A percentile compares a stretch with the other conserved stretches of the same genome.
Evolutionary conservation across 73 alveolate species (phyloP).

Genomic region (Effrenium voratum): DNA sequence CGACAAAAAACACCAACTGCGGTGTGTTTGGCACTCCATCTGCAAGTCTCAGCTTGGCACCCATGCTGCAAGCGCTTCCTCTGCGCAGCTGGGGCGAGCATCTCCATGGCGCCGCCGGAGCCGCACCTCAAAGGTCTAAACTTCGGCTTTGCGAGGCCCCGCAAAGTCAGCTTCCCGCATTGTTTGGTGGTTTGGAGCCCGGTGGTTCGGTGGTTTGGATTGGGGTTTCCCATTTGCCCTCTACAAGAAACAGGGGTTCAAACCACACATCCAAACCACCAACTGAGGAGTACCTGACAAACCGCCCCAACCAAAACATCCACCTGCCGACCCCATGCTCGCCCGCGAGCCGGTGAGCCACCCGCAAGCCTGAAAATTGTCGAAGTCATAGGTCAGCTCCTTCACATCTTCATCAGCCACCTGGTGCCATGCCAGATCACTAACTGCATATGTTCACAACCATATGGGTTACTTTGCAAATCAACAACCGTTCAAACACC

Average conservation of each 20-base stretch:
- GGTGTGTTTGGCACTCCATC: not conserved
- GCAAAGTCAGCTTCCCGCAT: too few species aligned
- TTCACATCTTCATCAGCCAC: not conserved
- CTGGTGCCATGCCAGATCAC: not conserved
- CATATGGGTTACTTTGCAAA: too few species aligned
- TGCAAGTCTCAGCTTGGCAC: not conserved
- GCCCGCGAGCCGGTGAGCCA: too few species aligned
- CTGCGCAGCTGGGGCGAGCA: constrained; percentile 7
- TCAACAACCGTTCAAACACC: too few species aligned
- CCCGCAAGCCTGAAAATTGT: constrained; percentile 13
- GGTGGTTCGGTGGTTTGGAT: too few species aligned
- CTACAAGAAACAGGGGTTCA: not conserved
- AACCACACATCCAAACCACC: not conserved
- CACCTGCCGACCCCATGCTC: too few species aligned
- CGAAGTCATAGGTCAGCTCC: constrained; percentile 55
- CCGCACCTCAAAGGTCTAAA: too few species aligned
- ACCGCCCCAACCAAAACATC: not conserved
- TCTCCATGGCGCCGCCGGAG: not conserved
- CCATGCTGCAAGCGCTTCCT: constrained; percentile 53
- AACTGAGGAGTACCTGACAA: not conserved
- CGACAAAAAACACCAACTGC: not conserved
- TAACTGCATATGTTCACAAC: too few species aligned
- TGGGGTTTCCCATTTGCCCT: too few species aligned
- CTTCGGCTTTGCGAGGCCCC: too few species aligned
- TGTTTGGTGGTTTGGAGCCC: too few species aligned